These are phyloP conservation scores for Coemansia sp. DNA, from an alignment of 192 early-diverging fungal species.

Conservation along the genomic window DNA sequence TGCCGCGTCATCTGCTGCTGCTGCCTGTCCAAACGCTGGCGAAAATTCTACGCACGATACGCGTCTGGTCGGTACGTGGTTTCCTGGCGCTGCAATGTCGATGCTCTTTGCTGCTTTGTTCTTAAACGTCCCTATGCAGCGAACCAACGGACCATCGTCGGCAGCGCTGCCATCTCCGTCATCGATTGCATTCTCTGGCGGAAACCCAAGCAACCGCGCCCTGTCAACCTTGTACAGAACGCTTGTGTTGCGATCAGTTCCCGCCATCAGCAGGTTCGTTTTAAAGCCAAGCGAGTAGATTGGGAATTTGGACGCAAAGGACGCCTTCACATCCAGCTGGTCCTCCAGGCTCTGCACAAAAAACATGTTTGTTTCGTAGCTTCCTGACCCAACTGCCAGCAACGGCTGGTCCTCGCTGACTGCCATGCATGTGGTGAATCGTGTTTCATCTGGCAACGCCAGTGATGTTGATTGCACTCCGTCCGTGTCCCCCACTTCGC, in stretches of 20 bases:
- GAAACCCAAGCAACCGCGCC: conserved; percentile 38
- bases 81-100: conserved; percentile 54
- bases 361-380: conserved; percentile 56
- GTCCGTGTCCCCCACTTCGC: conserved; percentile 36
- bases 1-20: neutral
- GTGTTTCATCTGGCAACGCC: conserved; percentile 43
- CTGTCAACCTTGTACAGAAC: conserved; percentile 56
- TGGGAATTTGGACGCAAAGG: conserved; percentile 57
- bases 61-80: conserved; percentile 43
- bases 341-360: conserved; percentile 54
- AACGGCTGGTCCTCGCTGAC: conserved; percentile 51
- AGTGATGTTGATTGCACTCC: conserved; percentile 53
- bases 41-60: conserved; percentile 52
- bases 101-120: conserved; percentile 54
- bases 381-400: conserved; percentile 52
- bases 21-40: conserved; percentile 17
- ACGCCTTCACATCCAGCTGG: conserved; percentile 52
- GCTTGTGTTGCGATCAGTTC: conserved; percentile 52
- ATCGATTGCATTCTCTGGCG: conserved; percentile 4
- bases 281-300: conserved; percentile 53
- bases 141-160: conserved; percentile 38
- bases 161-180: neutral
- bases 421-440: conserved; percentile 56
- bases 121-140: conserved; percentile 51
- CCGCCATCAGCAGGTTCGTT: conserved; percentile 44